Base-by-base conservation (phyloP, 2,329 filamentous ascomycete genomes). In the Penicillium concentricum region DNA sequence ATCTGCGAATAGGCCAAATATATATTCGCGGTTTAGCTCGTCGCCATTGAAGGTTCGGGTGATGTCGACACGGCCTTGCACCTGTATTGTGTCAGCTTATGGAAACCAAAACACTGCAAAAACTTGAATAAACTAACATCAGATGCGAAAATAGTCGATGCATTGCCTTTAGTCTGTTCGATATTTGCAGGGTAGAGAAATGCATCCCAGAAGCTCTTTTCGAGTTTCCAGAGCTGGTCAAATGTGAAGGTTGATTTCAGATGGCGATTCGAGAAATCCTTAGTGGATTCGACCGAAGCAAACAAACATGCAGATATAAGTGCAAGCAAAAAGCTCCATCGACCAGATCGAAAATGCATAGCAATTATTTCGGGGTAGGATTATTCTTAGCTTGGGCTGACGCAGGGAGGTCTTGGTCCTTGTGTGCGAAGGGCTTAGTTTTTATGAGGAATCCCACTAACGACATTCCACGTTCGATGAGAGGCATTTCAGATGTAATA, bases 1-100 rank as follows among this genome's bases (percentile, higher is more conserved):
- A 20, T 68, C 60, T 1, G 60, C 41, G 54, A 69, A 69, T 4
- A 68, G 62, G 2, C 65, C 65, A 26, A 67, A 69, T n/a, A 69
- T 68, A 20, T 69, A 68, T 49, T 68, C 65, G 7, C 62, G 64
- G 48, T 69, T 68, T 38, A 68, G 60, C 22, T 68, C 61, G 30
- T 66, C 65, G 37, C 65, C 61, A 16, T 61, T 58, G 16, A 69
- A 68, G 4, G 62, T 68, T 9, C 65, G 66, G 9, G 64, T 68
- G 16, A 67, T 64, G 44, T 68, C 65, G 8, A 68, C 65, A 12
- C 65, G 65, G 2, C 67, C 66, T 66, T 69, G 60, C 3, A 68
- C 62, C 64, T 68, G 32, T 18, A 4, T 24, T 26, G 30, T 34
- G 48, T 35, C n/a, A 35, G n/a, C 10, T 34, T 2, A 20, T 20